These are phyloP conservation scores for Collybia nuda DNA, from an alignment of 768 basidiomycete genomes.

Conservation along the genomic window DNA sequence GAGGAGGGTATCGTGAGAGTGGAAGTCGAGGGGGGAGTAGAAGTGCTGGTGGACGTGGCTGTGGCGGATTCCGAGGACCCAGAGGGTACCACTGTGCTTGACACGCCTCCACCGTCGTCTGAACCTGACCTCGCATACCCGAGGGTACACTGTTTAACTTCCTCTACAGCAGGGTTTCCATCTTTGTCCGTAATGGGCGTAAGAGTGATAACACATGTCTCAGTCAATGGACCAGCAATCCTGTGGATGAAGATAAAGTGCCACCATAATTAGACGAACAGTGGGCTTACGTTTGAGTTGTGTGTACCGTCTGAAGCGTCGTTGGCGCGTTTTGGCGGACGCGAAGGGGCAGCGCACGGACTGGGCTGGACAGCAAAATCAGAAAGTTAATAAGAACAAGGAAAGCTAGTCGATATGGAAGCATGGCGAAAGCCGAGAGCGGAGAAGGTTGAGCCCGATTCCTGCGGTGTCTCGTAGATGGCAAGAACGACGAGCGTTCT, in stretches of 20 bases:
- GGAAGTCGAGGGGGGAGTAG: slow-evolving; percentile 15
- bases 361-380: slow-evolving; percentile 28
- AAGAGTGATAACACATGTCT: slow-evolving; percentile 60
- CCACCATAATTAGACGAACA: not conserved
- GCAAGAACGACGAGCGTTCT: slow-evolving; percentile 28
- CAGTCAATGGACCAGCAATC: slow-evolving; percentile 46
- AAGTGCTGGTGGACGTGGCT: slow-evolving; percentile 7
- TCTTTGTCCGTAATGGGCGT: slow-evolving; percentile 50
- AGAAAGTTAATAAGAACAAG: slow-evolving; percentile 39
- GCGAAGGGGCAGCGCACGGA: slow-evolving; percentile 36
- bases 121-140: slow-evolving; percentile 20
- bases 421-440: slow-evolving; percentile 37
- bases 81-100: slow-evolving; percentile 21
- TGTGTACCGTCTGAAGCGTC: slow-evolving; percentile 42
- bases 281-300: slow-evolving; percentile 45
- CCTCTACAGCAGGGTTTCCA: slow-evolving; percentile 49
- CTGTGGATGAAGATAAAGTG: slow-evolving; percentile 28
- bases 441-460: slow-evolving; percentile 41
- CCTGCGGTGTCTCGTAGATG: slow-evolving; percentile 49
- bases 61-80: slow-evolving; percentile 4
- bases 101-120: not conserved
- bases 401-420: slow-evolving; percentile 29
- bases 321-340: slow-evolving; percentile 32
- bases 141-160: slow-evolving; percentile 53
- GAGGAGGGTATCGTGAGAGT: slow-evolving; percentile 4